Conservation (phyloP, 495 filamentous ascomycete genomes). For the Oidiodendron maius region DNA sequence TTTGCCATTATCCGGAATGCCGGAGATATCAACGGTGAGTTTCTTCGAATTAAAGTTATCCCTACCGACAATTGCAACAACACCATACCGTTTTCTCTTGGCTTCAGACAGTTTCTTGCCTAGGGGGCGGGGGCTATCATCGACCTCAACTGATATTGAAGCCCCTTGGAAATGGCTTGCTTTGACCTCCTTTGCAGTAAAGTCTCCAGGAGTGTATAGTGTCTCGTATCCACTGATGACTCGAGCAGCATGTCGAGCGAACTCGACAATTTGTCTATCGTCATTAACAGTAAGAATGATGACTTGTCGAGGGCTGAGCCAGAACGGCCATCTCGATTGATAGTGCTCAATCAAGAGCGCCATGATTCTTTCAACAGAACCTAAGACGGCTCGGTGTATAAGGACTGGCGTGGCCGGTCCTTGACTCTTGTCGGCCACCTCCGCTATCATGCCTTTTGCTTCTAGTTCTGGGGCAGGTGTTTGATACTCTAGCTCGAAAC, state of each 20-base stretch:
- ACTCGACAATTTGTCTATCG: constrained; percentile 48
- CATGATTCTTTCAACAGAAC: constrained; percentile 81
- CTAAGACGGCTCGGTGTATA: constrained; percentile 83
- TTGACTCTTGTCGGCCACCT: constrained; percentile 35
- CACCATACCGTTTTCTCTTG: constrained; percentile 64
- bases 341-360: constrained; percentile 84
- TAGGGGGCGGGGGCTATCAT: constrained; percentile 55
- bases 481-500: constrained; percentile 71
- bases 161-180: constrained; percentile 21
- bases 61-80: constrained; percentile 69
- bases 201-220: background rate
- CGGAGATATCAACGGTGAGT: constrained; percentile 18
- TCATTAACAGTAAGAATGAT: constrained; percentile 74
- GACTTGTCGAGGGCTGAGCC: constrained; percentile 79
- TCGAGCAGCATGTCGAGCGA: constrained; percentile 33
- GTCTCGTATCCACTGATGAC: background rate
- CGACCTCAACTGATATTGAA: constrained; percentile 64
- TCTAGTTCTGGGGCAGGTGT: constrained; percentile 71
- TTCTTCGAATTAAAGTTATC: constrained; percentile 30
- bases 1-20: constrained; percentile 6
- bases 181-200: background rate
- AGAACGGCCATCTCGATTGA: constrained; percentile 80
- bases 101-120: constrained; percentile 67
- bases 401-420: constrained; percentile 69
- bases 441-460: constrained; percentile 42